A percentile compares a stretch with the other conserved stretches of the same genome.
Evolutionary conservation across 2,329 filamentous ascomycete genomes (phyloP).

Genomic region (Leptographium lundbergii): DNA sequence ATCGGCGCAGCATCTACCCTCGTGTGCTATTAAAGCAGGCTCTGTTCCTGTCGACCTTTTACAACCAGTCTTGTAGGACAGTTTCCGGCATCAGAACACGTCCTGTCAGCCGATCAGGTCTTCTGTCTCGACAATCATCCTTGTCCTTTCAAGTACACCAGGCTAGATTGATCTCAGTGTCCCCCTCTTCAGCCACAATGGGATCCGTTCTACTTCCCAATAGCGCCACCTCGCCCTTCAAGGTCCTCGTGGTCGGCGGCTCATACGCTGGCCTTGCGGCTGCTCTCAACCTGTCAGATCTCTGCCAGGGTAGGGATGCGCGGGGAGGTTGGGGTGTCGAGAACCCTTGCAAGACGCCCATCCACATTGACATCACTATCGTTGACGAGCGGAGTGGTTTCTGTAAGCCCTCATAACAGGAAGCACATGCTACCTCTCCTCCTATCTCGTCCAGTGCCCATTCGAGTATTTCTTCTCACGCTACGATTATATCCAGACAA

Average conservation of each 20-base stretch:
- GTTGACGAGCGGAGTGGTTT: slow-evolving; percentile 76
- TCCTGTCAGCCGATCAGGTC: background rate
- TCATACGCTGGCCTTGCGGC: slow-evolving; percentile 60
- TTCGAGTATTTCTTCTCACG: background rate
- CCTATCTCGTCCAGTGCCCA: no score
- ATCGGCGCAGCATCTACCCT: background rate
- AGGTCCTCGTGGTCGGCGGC: slow-evolving; percentile 55
- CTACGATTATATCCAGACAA: slow-evolving; percentile 39
- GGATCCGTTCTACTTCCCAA: slow-evolving; percentile 5
- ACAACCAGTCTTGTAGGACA: background rate
- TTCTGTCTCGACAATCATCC: background rate
- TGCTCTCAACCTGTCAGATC: slow-evolving; percentile 54
- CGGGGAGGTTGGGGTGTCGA: slow-evolving; percentile 24
- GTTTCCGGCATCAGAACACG: background rate
- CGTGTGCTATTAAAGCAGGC: background rate
- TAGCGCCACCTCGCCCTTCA: slow-evolving; percentile 23
- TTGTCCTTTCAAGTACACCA: background rate
- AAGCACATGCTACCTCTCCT: background rate
- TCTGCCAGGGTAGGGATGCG: slow-evolving; percentile 43
- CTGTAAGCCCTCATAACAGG: slow-evolving; percentile 37
- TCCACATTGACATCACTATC: slow-evolving; percentile 57
- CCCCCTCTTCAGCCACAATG: background rate
- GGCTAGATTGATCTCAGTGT: background rate
- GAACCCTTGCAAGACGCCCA: slow-evolving; percentile 11
- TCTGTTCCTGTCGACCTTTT: background rate